Percentiles rank a stretch among this genome's conserved stretches.
phyloP scores from a whole-genome alignment of 345 rosid genomes.

The Mercurialis annua region DNA sequence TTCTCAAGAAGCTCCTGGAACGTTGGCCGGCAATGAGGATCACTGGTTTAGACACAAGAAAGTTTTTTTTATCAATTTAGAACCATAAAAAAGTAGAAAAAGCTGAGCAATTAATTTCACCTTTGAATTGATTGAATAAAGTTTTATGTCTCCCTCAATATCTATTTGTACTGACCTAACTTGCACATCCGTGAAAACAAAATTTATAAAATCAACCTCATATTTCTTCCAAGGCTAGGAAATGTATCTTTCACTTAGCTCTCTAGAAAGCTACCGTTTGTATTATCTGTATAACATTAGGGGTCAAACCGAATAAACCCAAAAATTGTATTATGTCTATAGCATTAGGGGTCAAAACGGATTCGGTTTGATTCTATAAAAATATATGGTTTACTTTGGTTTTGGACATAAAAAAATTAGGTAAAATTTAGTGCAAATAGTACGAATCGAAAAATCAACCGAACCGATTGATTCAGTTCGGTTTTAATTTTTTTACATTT shows the following conservation, averaged over 20 bases:
- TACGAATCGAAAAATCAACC: too few relatives aligned
- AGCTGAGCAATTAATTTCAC: not conserved
- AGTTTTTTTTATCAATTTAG: not conserved
- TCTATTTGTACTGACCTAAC: conserved; percentile 8
- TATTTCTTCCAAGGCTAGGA: not conserved
- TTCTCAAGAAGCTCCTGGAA: conserved; percentile 86
- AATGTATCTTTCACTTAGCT: not conserved
- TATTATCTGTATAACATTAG: not conserved
- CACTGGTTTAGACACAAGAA: conserved; percentile 40
- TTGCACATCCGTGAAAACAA: not conserved
- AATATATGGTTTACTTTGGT: too few relatives aligned
- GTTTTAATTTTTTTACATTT: too few relatives aligned
- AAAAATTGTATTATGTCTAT: too few relatives aligned
- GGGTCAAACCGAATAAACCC: too few relatives aligned
- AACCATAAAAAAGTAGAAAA: not conserved
- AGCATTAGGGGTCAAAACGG: too few relatives aligned
- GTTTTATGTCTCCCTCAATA: conserved; percentile 8
- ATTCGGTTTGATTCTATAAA: too few relatives aligned
- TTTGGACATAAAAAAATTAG: too few relatives aligned
- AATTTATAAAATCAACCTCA: not conserved
- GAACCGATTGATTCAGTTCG: too few relatives aligned
- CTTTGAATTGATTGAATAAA: not conserved
- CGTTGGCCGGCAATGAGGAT: conserved; percentile 66
- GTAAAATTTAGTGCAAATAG: too few relatives aligned
- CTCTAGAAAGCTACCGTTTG: not conserved